Percentiles rank a stretch among this genome's conserved stretches.
These are phyloP conservation scores for Cytospora paraplurivora DNA, from an alignment of 2,329 filamentous ascomycete species.

Conservation along the genomic window DNA sequence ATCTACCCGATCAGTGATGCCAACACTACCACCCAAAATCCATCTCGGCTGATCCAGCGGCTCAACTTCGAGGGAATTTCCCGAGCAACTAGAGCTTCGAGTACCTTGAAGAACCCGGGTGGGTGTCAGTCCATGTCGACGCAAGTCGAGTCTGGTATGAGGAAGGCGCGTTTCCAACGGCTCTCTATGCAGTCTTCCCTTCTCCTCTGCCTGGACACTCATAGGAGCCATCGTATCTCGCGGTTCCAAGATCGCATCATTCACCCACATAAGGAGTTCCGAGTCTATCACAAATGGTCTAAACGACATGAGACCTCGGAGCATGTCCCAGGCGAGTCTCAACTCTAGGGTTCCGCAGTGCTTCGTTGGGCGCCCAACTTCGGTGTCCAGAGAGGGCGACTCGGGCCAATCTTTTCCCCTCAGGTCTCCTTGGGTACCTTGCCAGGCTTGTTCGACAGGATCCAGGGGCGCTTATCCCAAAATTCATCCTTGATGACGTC, in stretches of 20 bases:
- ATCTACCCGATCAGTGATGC: background rate
- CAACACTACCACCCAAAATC: background rate
- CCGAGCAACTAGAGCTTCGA: background rate
- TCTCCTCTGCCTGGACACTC: background rate
- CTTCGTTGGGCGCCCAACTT: background rate
- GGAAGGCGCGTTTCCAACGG: background rate
- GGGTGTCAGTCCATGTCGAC: background rate
- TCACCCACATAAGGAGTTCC: background rate
- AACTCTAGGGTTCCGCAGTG: background rate
- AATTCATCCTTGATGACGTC: slow-evolving; percentile 97
- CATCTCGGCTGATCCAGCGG: background rate
- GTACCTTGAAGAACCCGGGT: background rate
- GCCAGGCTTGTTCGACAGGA: slow-evolving; percentile 73
- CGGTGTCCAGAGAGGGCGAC: background rate
- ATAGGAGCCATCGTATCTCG: background rate
- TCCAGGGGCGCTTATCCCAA: slow-evolving; percentile 85
- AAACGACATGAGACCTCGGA: background rate
- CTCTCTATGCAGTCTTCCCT: background rate
- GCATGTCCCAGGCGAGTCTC: background rate
- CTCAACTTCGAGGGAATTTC: background rate
- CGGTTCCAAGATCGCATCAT: background rate
- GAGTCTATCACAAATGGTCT: background rate
- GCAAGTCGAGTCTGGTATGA: background rate
- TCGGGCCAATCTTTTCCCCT: slow-evolving; percentile 26
- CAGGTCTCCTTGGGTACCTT: slow-evolving; percentile 65